phyloP scores from a whole-genome alignment of 2,329 filamentous ascomycete species.

The Sporothrix variecibatus region DNA sequence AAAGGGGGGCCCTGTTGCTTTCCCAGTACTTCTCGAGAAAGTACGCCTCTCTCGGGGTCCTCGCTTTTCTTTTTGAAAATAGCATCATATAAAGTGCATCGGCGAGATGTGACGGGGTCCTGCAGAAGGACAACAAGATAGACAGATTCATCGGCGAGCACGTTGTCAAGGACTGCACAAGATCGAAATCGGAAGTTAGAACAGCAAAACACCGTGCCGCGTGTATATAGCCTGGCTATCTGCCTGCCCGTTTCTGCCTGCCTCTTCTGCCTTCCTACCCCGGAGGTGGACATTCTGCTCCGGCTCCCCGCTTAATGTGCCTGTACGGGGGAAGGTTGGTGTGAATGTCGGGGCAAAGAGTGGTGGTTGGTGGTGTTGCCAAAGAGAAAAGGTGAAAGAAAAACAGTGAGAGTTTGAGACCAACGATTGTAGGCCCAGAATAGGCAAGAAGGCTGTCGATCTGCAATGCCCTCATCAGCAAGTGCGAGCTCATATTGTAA shows the following conservation, averaged over 20 bases:
- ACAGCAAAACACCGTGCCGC: neutral
- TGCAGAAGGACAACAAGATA: neutral
- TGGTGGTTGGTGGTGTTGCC: no score
- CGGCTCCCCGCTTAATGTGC: slow-evolving; percentile 1
- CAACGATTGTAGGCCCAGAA: neutral
- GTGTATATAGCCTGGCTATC: neutral
- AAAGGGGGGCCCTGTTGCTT: slow-evolving; percentile 12
- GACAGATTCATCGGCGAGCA: neutral
- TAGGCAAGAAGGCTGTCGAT: neutral
- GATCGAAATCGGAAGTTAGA: neutral
- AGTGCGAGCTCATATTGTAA: neutral
- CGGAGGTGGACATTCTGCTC: slow-evolving; percentile 17
- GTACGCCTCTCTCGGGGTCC: neutral
- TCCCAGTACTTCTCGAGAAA: neutral
- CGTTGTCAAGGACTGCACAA: neutral
- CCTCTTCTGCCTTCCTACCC: neutral
- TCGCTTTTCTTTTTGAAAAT: neutral
- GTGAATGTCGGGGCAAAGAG: neutral
- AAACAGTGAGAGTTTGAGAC: neutral
- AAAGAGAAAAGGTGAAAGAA: neutral
- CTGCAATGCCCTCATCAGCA: neutral
- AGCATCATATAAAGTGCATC: neutral
- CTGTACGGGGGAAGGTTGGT: neutral
- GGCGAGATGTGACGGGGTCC: neutral
- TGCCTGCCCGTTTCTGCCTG: neutral